These are phyloP conservation scores for Calonectria hawksworthii DNA, from an alignment of 2,329 filamentous ascomycete genomes.

Conservation along the genomic window DNA sequence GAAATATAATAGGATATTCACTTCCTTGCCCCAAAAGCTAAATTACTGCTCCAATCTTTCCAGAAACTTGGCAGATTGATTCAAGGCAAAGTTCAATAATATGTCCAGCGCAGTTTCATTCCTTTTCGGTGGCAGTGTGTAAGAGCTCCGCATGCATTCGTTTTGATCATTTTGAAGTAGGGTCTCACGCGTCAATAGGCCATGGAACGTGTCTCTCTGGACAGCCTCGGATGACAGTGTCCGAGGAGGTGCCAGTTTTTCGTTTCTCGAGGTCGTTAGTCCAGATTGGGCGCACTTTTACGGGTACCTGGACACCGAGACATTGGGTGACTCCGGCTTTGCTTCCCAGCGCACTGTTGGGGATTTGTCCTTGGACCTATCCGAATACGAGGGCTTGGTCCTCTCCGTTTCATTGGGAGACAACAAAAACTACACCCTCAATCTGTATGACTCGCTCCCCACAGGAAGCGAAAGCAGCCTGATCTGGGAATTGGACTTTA, in stretches of 20 bases:
- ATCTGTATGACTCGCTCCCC: not conserved
- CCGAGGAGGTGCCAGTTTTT: constrained; percentile 1
- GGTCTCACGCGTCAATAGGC: not conserved
- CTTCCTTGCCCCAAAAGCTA: not conserved
- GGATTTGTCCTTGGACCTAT: not conserved
- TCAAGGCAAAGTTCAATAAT: not conserved
- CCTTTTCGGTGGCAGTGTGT: not conserved
- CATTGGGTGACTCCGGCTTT: constrained; percentile 2
- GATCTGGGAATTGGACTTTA: not conserved
- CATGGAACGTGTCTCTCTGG: constrained; percentile 5
- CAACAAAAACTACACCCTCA: constrained; percentile 9
- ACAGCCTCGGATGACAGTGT: constrained; percentile 6
- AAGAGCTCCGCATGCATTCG: too few relatives aligned
- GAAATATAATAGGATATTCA: not conserved
- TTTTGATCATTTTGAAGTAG: too few relatives aligned
- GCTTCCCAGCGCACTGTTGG: constrained; percentile 6
- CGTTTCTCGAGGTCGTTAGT: not conserved
- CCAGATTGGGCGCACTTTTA: constrained; percentile 2
- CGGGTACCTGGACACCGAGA: not conserved
- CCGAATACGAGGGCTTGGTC: not conserved
- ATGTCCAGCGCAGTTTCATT: constrained; percentile 2
- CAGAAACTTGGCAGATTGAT: not conserved
- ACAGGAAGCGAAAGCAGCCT: constrained; percentile 5
- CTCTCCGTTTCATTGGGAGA: constrained; percentile 1
- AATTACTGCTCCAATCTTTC: not conserved